These are phyloP conservation scores for Plasmodium malariae DNA, from an alignment of 169 alveolate species.

Conservation along the genomic window DNA sequence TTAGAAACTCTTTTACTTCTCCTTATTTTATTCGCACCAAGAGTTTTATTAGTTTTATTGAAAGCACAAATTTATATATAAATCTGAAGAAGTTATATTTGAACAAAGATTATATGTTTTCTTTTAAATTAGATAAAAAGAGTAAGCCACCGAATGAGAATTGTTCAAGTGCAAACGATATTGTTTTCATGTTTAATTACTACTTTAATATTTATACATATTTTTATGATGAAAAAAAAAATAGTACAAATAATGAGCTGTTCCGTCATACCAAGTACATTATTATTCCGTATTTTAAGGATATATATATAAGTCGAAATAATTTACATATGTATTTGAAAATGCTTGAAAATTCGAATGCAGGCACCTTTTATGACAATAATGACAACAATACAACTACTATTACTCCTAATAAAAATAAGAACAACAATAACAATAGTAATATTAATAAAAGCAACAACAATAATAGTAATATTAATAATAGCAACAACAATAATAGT, in stretches of 20 bases:
- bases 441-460: neutral
- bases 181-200: conserved; percentile 46
- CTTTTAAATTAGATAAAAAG: conserved; percentile 56
- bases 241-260: conserved; percentile 40
- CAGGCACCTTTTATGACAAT: conserved; percentile 2
- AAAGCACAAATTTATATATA: conserved; percentile 58
- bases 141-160: conserved; percentile 29
- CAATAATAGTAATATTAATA: neutral
- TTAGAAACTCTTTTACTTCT: conserved; percentile 66
- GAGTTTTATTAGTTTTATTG: conserved; percentile 57
- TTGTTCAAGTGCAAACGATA: conserved; percentile 29
- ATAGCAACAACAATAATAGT: neutral
- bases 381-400: neutral
- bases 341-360: conserved; percentile 20
- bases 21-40: conserved; percentile 73
- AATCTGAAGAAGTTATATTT: conserved; percentile 49
- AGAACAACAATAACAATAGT: neutral
- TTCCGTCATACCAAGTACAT: conserved; percentile 42
- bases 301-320: conserved; percentile 36
- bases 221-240: conserved; percentile 51
- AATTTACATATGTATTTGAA: conserved; percentile 47
- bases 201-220: conserved; percentile 54
- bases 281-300: conserved; percentile 66
- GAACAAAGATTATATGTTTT: conserved; percentile 52
- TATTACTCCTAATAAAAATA: too few relatives aligned